Conservation (phyloP, 1,284 basidiomycete species). For the Heterobasidion annosum region DNA sequence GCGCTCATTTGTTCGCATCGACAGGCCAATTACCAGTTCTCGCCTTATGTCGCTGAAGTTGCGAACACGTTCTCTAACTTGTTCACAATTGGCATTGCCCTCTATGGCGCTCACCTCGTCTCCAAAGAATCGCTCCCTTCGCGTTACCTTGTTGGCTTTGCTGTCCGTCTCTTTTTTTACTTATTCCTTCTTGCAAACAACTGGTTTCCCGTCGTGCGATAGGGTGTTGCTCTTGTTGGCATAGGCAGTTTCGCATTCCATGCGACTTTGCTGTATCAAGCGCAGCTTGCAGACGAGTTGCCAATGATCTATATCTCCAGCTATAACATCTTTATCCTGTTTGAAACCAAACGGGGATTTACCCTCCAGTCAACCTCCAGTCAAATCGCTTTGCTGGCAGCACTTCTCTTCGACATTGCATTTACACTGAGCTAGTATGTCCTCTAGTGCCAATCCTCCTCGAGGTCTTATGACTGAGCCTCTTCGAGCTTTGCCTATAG, state of each 20-base stretch:
- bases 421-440: conserved; percentile 63
- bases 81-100: conserved; percentile 40
- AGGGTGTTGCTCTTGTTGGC: conserved; percentile 56
- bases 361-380: conserved; percentile 18
- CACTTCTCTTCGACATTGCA: conserved; percentile 39
- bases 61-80: conserved; percentile 60
- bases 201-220: background rate
- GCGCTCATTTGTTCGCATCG: conserved; percentile 2
- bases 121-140: conserved; percentile 33
- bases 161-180: conserved; percentile 27
- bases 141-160: conserved; percentile 41
- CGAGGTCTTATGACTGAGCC: background rate
- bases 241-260: conserved; percentile 63
- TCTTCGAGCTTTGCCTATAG: conserved; percentile 40
- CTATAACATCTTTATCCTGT: conserved; percentile 43
- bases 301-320: conserved; percentile 61
- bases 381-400: conserved; percentile 22
- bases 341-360: conserved; percentile 48
- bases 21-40: conserved; percentile 67
- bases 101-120: conserved; percentile 32
- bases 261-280: conserved; percentile 57
- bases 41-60: conserved; percentile 57
- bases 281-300: conserved; percentile 62
- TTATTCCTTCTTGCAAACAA: background rate
- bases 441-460: background rate